These are phyloP conservation scores for Theileria equi DNA, from an alignment of 169 alveolate genomes.

Conservation along the genomic window DNA sequence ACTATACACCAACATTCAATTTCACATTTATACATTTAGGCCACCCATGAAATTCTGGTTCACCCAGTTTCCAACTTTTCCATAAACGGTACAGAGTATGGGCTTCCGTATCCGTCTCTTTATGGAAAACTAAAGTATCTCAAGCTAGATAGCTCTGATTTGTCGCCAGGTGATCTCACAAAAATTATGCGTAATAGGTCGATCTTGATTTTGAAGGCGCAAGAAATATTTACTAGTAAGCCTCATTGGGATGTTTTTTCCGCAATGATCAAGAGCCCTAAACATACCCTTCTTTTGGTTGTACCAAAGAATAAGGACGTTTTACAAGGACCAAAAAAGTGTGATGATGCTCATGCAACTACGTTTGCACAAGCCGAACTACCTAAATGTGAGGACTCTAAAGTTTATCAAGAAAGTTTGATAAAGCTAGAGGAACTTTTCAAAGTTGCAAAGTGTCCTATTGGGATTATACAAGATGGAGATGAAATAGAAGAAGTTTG, in stretches of 20 bases:
- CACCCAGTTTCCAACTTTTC: background rate
- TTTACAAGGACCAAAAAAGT: conserved; percentile 3
- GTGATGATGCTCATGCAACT: conserved; percentile 30
- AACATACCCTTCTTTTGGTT: background rate
- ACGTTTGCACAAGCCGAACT: background rate
- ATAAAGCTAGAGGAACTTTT: background rate
- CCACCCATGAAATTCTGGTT: conserved; percentile 1
- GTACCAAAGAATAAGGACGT: conserved; percentile 4
- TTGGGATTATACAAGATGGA: background rate
- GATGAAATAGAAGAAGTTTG: background rate
- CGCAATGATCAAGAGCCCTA: background rate
- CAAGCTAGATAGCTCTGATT: background rate
- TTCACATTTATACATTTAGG: conserved; percentile 1
- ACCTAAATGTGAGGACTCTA: background rate
- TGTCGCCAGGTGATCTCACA: no score
- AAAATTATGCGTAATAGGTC: background rate
- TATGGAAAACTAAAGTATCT: conserved; percentile 7
- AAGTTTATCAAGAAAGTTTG: conserved; percentile 14
- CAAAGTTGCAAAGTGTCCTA: conserved; percentile 14
- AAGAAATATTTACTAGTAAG: conserved; percentile 5
- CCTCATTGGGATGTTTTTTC: conserved; percentile 5
- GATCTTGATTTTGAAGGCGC: background rate
- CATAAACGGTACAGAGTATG: conserved; percentile 9
- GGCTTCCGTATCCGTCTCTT: conserved; percentile 3
- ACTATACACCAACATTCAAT: no score